Conservation (phyloP, 2,329 filamentous ascomycete genomes). For the Ophiostoma sp. region DNA sequence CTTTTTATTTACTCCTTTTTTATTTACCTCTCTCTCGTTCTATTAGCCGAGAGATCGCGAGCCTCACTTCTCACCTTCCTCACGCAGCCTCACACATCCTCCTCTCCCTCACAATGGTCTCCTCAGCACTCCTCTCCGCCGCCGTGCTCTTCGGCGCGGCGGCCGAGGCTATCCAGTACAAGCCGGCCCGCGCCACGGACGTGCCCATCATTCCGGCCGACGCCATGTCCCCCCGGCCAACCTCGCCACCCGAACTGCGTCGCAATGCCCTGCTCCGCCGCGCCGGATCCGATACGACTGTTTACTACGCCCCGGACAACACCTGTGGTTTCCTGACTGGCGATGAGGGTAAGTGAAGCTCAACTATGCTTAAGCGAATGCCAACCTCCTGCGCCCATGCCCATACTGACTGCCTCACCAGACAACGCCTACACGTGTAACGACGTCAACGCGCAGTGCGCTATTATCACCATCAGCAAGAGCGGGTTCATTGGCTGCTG, state of each 20-base stretch:
- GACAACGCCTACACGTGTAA: conserved; percentile 27
- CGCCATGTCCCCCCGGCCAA: conserved; percentile 23
- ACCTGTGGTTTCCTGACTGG: conserved; percentile 30
- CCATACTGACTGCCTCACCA: neutral
- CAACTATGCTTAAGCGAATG: neutral
- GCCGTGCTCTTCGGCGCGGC: conserved; percentile 24
- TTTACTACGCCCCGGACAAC: conserved; percentile 29
- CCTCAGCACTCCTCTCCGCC: conserved; percentile 13
- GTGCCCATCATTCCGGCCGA: conserved; percentile 14
- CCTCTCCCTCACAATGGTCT: neutral
- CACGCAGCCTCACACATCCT: neutral
- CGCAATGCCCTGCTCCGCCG: conserved; percentile 14
- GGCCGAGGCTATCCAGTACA: conserved; percentile 20
- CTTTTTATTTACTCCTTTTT: neutral
- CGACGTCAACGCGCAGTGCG: conserved; percentile 21
- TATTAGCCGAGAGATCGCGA: neutral
- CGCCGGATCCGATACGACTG: conserved; percentile 6
- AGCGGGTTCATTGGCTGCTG: conserved; percentile 30
- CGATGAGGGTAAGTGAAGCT: neutral
- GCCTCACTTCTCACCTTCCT: neutral
- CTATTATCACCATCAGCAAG: conserved; percentile 22
- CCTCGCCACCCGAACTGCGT: conserved; percentile 18
- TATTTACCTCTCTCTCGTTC: neutral
- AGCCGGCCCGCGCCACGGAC: conserved; percentile 11
- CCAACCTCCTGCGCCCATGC: neutral